Base-by-base conservation (phyloP, 2,329 filamentous ascomycete genomes). In the Alternaria hordeiaustralica region DNA sequence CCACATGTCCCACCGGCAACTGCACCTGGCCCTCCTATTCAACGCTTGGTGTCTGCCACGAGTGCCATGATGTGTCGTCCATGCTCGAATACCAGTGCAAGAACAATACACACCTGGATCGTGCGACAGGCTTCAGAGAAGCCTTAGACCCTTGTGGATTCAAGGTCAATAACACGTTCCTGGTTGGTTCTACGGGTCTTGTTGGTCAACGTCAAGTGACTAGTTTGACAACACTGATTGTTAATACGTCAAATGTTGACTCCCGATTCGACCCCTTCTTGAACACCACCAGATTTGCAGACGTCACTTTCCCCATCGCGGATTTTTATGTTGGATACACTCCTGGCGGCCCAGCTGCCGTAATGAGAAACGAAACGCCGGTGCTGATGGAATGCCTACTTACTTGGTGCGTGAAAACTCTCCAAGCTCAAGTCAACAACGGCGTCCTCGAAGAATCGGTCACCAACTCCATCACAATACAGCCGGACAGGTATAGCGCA, bases 1-100 rank as follows among this genome's bases (percentile, higher is more conserved):
- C 63, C 8, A 43, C 20, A 8, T 72, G 69, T 46, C 56, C 65
- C 4, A 66, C 63, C 6, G 63, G 62, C 0, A 62, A 63, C 28
- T 71, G 70, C 50, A 64, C 60, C n/a, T 72, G 70, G 70, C 44
- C 60, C 3, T 12, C 36, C 5, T 71, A 70, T 26, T 49, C 60
- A 2, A 66, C 70, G 3, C 63, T 72, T 15, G 70, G 62, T 8
- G 59, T 71, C 9, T 71, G 70, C 26, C 64, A 68, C 23, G 30
- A 61, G 21, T 71, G 67, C 46, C 46, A 69, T 13, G 65, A 73
- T 12, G 43, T 69, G 11, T 65, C 69, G 0, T 25, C 44, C 1
- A 5, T 66, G 8, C 36, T 71, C 1, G 13, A 55, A 28, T 67
- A 64, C 23, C 4, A 43, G 5, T 71, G 69, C 43, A 10, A 60